phyloP scores from a whole-genome alignment of 2,329 filamentous ascomycete species.

The Colletotrichum orbiculare region DNA sequence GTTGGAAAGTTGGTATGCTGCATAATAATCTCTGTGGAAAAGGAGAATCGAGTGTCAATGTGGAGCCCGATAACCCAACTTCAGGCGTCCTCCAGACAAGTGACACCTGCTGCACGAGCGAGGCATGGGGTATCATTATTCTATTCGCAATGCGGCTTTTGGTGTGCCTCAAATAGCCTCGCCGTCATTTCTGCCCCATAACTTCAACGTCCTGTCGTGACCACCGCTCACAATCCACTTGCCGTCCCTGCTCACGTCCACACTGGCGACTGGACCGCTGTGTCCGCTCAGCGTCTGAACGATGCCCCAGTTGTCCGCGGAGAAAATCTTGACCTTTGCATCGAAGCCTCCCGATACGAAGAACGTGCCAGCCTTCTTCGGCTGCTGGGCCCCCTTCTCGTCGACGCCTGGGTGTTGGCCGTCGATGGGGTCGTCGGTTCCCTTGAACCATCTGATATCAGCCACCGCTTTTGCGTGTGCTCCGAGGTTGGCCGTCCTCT shows the following conservation, averaged over 20 bases:
- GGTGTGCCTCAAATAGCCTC: constrained; percentile 55
- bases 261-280: constrained; percentile 89
- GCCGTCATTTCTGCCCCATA: constrained; percentile 90
- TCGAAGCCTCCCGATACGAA: constrained; percentile 93
- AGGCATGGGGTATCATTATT: constrained; percentile 20
- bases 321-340: constrained; percentile 94
- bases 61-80: constrained; percentile 1
- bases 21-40: no score
- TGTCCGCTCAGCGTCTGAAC: constrained; percentile 91
- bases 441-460: constrained; percentile 94
- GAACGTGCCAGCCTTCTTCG: constrained; percentile 91
- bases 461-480: constrained; percentile 93
- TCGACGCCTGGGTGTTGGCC: constrained; percentile 70
- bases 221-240: constrained; percentile 95
- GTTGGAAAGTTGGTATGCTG: no score
- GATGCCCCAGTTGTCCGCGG: constrained; percentile 93
- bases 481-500: constrained; percentile 84
- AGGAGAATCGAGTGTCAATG: no score
- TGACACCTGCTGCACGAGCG: no score
- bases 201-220: constrained; percentile 93
- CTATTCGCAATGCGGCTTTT: constrained; percentile 16
- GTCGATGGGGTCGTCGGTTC: constrained; percentile 77
- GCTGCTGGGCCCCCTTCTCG: constrained; percentile 73
- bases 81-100: background rate
- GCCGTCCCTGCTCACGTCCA: constrained; percentile 86